Conservation (phyloP, 805 yeast species). For the Pichia nanzhaoensis region DNA sequence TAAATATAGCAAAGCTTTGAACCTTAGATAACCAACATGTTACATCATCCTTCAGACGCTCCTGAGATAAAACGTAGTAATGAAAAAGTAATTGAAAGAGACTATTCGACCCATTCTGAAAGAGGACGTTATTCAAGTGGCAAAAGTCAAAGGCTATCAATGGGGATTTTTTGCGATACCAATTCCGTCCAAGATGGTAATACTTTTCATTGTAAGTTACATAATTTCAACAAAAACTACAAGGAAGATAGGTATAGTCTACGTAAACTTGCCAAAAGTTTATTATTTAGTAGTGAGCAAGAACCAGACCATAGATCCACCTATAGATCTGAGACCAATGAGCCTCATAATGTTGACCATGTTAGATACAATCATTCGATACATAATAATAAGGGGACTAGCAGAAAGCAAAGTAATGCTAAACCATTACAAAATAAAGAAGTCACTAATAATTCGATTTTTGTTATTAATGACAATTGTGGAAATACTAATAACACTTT, state of each 20-base stretch:
- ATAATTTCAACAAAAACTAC: background rate
- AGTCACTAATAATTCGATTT: slow-evolving; percentile 10
- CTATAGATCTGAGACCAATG: background rate
- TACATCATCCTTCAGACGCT: background rate
- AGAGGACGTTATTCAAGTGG: background rate
- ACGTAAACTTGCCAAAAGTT: slow-evolving; percentile 22
- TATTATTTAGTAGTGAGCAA: slow-evolving; percentile 17
- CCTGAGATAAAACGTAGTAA: background rate
- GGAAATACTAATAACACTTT: background rate
- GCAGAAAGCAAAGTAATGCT: background rate
- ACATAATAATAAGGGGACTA: slow-evolving; percentile 4
- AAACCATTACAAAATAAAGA: slow-evolving; percentile 13
- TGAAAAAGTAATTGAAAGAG: slow-evolving; percentile 1
- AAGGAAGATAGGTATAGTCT: slow-evolving; percentile 22
- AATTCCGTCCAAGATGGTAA: background rate
- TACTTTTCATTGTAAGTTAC: background rate
- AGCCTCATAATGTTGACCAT: background rate
- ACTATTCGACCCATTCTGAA: background rate
- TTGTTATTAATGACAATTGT: background rate
- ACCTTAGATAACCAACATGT: background rate
- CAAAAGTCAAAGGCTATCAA: background rate
- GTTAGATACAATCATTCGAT: background rate
- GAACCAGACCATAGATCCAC: background rate
- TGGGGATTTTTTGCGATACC: background rate
- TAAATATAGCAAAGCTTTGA: too few species aligned